A percentile compares a stretch with the other conserved stretches of the same genome.
Conservation (phyloP, 805 yeast species). For the Huiozyma naganishii region DNA sequence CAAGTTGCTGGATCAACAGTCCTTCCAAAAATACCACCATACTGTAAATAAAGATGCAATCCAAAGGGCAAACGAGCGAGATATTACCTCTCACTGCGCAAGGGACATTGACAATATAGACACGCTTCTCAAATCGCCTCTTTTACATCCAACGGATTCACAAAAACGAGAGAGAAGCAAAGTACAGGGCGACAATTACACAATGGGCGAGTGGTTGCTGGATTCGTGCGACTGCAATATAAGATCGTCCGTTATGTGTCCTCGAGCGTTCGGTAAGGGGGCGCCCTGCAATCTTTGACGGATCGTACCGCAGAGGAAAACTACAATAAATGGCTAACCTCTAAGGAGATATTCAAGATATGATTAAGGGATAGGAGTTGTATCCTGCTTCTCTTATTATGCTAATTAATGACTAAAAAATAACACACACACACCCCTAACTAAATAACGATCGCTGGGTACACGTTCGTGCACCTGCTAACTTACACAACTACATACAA, state of each 20-base stretch:
- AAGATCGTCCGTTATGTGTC: too few species aligned
- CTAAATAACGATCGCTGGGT: too few species aligned
- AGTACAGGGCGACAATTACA: background rate
- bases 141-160: background rate
- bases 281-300: background rate
- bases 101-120: background rate
- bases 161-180: background rate
- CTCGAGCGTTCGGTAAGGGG: background rate
- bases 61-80: background rate
- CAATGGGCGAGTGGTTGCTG: background rate
- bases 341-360: too few species aligned
- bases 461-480: background rate
- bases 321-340: constrained; percentile 17
- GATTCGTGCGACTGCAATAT: background rate
- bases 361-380: too few species aligned
- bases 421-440: too few species aligned
- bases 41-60: background rate
- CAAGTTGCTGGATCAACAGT: background rate
- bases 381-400: too few species aligned
- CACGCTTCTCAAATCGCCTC: background rate
- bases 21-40: background rate
- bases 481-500: background rate
- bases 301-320: constrained; percentile 23
- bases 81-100: background rate
- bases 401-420: too few species aligned